Evolutionary conservation across 768 basidiomycete genomes (phyloP), one percentile per base, ranked within the genome.

Genomic region (Harrya chromipes): DNA sequence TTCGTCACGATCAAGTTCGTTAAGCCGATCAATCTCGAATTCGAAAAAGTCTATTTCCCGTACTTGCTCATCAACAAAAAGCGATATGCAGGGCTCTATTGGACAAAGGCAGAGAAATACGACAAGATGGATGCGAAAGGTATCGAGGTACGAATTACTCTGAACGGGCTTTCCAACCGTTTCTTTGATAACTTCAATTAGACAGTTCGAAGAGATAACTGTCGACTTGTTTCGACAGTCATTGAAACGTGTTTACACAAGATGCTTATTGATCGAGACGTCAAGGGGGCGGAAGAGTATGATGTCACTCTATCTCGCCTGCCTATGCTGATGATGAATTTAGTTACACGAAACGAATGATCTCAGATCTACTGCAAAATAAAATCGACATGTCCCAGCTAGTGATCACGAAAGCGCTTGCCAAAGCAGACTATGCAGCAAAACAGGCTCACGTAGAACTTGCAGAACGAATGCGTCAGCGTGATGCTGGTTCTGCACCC

Each of bases 111-210:
- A 12, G 94, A 97, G 36, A 97, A 93, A 64, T 95, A 90, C 59
- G 97, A 99, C 69, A 98, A 98, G 73, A 98, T 98, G 97, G 97
- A 99, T 59, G 88, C 95, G 2, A 99, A 99, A 72, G 97, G 97
- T 63, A 98, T 99, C 50, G 97, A 99, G 81, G 94, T 93, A 47
- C 3, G 81, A 61, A 27, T 31, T 10, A 11, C 8, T 27, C 19
- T 9, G 29, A 23, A 46, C n/a, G 11, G 1, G 21, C n/a, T 1
- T 1, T 4, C 38, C 9, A 19, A 11, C 21, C 6, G 3, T 16
- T 24, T 39, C 17, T 24, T 24, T 42, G 12, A 50, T 19, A 2
- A 47, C 11, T 8, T 41, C 38, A 20, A 38, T 9, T 54, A 98
- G 94, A 98, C 97, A 37, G 97, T 99, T 40, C 86, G 97, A 57